Evolutionary conservation across 73 alveolate genomes (phyloP).

Genomic region (Durusdinium trenchii): DNA sequence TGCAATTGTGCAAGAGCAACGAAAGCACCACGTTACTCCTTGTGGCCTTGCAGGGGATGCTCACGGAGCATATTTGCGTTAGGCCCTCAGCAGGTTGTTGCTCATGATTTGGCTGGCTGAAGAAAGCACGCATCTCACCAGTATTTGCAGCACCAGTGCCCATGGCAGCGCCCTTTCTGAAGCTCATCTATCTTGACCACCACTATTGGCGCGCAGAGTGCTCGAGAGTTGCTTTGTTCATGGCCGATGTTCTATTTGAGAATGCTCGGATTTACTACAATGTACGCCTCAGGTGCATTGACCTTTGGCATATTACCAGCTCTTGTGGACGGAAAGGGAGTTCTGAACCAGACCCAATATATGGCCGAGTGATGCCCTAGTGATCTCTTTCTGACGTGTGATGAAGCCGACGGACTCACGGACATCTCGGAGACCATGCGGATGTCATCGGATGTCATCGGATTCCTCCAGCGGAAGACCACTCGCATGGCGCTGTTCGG

Average conservation of each 20-base stretch:
- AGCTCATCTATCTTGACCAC: slow-evolving; percentile 66
- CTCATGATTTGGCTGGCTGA: not conserved
- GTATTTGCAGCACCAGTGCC: not conserved
- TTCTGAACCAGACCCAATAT: slow-evolving; percentile 70
- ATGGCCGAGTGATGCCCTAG: slow-evolving; percentile 54
- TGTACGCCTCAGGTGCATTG: slow-evolving; percentile 61
- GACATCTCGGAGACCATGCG: slow-evolving; percentile 68
- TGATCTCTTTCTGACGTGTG: slow-evolving; percentile 73
- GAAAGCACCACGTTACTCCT: not conserved
- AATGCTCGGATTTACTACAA: slow-evolving; percentile 63
- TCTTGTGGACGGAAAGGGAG: slow-evolving; percentile 73
- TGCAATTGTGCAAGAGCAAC: not conserved
- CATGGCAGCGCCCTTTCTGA: slow-evolving; percentile 59
- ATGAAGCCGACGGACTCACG: slow-evolving; percentile 78
- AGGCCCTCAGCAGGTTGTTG: not conserved
- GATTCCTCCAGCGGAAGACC: slow-evolving; percentile 12
- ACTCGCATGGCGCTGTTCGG: slow-evolving; percentile 61
- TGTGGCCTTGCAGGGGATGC: slow-evolving; percentile 61
- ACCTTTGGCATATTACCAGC: slow-evolving; percentile 83
- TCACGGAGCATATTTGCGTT: slow-evolving; percentile 82
- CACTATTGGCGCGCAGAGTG: slow-evolving; percentile 94
- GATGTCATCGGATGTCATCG: not conserved
- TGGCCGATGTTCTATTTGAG: slow-evolving; percentile 62
- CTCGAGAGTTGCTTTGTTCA: slow-evolving; percentile 65
- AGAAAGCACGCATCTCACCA: not conserved